Base-by-base conservation (phyloP, 208 protist species). In the Herpetomonas samuelpessoai region DNA sequence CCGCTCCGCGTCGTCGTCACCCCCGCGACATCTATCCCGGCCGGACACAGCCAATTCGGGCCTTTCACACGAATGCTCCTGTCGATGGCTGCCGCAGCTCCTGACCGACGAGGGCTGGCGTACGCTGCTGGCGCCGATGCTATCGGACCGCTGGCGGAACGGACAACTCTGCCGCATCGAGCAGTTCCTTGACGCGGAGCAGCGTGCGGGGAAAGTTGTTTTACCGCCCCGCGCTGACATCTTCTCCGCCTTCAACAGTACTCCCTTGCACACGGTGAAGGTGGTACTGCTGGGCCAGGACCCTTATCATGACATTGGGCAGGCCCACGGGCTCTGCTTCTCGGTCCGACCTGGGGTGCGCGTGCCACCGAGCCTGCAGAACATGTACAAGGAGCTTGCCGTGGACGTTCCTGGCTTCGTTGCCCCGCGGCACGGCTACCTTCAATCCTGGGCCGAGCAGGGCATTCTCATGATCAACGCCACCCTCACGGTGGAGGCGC, bases 391-490 rank as follows among this genome's bases (percentile, higher is more conserved):
- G 75, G 97, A 99, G 74, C 79, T 98, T 14, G 26, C 59, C 27
- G 81, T 49, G 0, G 92, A 98, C 68, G 84, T 97, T 14, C 38
- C 60, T 0, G 87, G 82, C 16, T 98, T 98, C 58, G 70, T 68
- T 48, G 54, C 51, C 18, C 96, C 96, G 4, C 57, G 68, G n/a
- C 93, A 98, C 64, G 97, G 98, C 10, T 95, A 95, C 57, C 80
- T 99, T 6, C 81, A 95, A 45, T 63, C 68, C 58, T 99, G 98
- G 98, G 94, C 96, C 1, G 72, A 88, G 50, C 98, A 99, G 73
- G 98, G 98, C 21, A 93, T 99, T 27, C 77, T 99, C 35, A 79
- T 99, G 67, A 74, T 99, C 2, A 99, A 99, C 67, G 92, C 97
- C 1, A 88, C 86, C 0, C 76, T 99, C 22, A 99, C 98, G 1